Percentiles rank a stretch among this genome's conserved stretches.
phyloP scores from a whole-genome alignment of 177 flowering plant species.

The Vitis hybrid region DNA sequence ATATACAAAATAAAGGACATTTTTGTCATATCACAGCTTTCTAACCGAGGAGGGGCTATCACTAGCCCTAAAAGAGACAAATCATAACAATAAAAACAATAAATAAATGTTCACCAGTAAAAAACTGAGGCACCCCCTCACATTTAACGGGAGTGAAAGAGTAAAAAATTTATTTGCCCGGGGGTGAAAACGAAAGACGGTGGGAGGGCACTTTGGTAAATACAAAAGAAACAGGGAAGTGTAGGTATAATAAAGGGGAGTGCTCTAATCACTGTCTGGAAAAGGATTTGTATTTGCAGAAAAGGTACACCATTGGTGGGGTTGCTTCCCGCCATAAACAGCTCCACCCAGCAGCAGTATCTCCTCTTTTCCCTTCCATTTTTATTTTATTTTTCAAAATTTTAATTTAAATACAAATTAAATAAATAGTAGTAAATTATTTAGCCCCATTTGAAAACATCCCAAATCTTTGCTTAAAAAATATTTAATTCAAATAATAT shows the following conservation, averaged over 20 bases:
- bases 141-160: no score
- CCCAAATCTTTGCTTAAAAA: no score
- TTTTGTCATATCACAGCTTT: constrained; percentile 8
- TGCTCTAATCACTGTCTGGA: constrained; percentile 2
- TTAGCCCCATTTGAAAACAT: no score
- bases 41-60: constrained; percentile 12
- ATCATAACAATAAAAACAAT: neutral
- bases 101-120: no score
- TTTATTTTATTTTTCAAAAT: no score
- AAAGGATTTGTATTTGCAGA: constrained; percentile 1
- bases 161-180: neutral
- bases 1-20: neutral
- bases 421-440: no score
- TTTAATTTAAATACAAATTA: no score
- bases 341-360: constrained; percentile 6
- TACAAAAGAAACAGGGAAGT: neutral
- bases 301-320: constrained; percentile 22
- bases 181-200: fast-evolving
- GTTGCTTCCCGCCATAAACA: constrained; percentile 24
- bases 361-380: neutral
- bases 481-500: no score
- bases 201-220: neutral
- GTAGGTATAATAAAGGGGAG: neutral
- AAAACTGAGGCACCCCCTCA: no score
- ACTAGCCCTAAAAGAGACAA: constrained; percentile 1